A percentile compares a stretch with the other conserved stretches of the same genome.
These are phyloP conservation scores for Ustilago esculenta DNA, from an alignment of 1,284 basidiomycete species.

Conservation along the genomic window DNA sequence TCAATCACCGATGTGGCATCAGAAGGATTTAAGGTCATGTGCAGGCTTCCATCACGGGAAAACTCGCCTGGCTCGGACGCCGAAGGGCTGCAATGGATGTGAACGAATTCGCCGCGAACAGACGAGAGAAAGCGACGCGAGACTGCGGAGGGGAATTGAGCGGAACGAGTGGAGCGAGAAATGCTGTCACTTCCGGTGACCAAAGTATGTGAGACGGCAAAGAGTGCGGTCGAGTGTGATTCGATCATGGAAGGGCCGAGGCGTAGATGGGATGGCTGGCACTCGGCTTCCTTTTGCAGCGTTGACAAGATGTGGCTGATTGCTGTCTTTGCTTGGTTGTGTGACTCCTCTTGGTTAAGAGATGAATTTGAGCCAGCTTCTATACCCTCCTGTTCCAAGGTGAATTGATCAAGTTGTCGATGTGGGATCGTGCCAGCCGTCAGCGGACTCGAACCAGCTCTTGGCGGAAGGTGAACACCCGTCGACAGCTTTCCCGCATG, in stretches of 20 bases:
- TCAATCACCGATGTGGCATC: slow-evolving; percentile 41
- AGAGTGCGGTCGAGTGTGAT: slow-evolving; percentile 23
- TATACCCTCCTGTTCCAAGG: neutral
- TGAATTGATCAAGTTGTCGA: slow-evolving; percentile 40
- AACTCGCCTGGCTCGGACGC: no score
- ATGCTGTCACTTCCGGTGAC: slow-evolving; percentile 21
- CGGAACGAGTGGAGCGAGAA: slow-evolving; percentile 37
- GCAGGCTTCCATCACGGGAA: slow-evolving; percentile 40
- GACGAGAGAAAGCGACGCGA: slow-evolving; percentile 33
- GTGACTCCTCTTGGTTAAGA: neutral
- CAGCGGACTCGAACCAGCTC: slow-evolving; percentile 17
- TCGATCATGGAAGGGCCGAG: slow-evolving; percentile 20
- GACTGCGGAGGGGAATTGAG: slow-evolving; percentile 19
- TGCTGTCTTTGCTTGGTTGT: slow-evolving; percentile 12
- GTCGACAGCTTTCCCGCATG: slow-evolving; percentile 11
- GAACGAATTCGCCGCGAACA: slow-evolving; percentile 38
- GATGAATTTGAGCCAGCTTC: no score
- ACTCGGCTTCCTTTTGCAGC: slow-evolving; percentile 4
- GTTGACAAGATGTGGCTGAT: slow-evolving; percentile 1
- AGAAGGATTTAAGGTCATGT: slow-evolving; percentile 39
- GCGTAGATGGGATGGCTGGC: slow-evolving; percentile 32
- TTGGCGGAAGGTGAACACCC: slow-evolving; percentile 5
- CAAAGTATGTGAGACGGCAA: slow-evolving; percentile 36
- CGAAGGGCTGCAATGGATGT: slow-evolving; percentile 30
- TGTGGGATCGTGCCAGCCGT: slow-evolving; percentile 30